These are phyloP conservation scores for Botryotinia convoluta DNA, from an alignment of 2,329 filamentous ascomycete genomes.

Conservation along the genomic window DNA sequence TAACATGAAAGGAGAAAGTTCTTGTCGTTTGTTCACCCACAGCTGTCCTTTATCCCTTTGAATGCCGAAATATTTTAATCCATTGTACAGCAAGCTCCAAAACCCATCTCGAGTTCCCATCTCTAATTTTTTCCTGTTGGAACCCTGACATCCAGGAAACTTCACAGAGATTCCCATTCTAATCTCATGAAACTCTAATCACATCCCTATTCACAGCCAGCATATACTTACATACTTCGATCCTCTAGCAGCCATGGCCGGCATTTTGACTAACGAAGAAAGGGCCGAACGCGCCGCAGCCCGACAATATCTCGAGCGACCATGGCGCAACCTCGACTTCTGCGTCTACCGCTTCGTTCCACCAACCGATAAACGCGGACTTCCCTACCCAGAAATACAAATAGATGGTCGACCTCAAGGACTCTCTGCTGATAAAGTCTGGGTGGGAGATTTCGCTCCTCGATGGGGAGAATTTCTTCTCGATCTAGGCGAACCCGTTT, in stretches of 20 bases:
- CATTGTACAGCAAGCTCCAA: neutral
- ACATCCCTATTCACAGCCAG: neutral
- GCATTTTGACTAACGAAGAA: neutral
- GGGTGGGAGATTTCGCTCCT: slow-evolving; percentile 2
- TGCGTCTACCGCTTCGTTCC: slow-evolving; percentile 9
- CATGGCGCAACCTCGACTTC: slow-evolving; percentile 12
- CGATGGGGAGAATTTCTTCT: slow-evolving; percentile 4
- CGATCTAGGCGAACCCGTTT: slow-evolving; percentile 14
- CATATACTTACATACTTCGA: neutral
- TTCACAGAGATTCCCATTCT: neutral
- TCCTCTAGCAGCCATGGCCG: neutral
- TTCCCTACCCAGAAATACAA: neutral
- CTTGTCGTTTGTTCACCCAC: neutral
- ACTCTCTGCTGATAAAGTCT: neutral
- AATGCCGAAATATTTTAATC: neutral
- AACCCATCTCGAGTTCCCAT: neutral
- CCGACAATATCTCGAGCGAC: neutral
- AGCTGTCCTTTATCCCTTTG: slow-evolving; percentile 3
- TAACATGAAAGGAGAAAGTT: neutral
- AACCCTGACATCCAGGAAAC: neutral
- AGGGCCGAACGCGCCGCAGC: too few species aligned
- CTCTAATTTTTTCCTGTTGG: neutral
- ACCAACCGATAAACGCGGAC: slow-evolving; percentile 9
- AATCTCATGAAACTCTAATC: neutral
- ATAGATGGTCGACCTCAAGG: neutral